phyloP scores from a whole-genome alignment of 306 rosid species.

The Astragalus glycyphyllos region DNA sequence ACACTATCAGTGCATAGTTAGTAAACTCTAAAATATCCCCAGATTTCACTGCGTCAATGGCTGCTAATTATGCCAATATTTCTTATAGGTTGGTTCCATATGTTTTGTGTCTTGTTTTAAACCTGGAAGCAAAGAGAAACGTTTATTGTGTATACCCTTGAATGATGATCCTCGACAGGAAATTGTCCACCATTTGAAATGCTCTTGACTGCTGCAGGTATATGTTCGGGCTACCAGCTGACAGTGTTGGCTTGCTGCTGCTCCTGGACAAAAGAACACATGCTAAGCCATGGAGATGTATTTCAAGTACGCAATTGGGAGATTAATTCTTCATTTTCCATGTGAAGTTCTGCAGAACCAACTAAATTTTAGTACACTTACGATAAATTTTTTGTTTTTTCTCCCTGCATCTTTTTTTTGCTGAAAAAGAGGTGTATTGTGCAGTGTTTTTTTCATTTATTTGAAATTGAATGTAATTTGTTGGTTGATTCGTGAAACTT shows the following conservation, averaged over 20 bases:
- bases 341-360: constrained; percentile 42
- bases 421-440: constrained; percentile 55
- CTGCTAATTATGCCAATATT: constrained; percentile 22
- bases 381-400: constrained; percentile 32
- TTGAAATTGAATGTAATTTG: constrained; percentile 57
- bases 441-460: constrained; percentile 57
- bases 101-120: constrained; percentile 14
- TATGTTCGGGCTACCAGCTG: constrained; percentile 65
- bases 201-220: constrained; percentile 61
- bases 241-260: constrained; percentile 71
- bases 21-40: neutral
- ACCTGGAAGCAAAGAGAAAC: neutral
- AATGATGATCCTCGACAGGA: constrained; percentile 13
- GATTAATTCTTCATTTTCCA: constrained; percentile 40
- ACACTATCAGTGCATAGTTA: too few relatives aligned
- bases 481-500: constrained; percentile 54
- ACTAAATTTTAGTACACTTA: constrained; percentile 42
- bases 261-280: constrained; percentile 72
- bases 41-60: neutral
- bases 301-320: constrained; percentile 75
- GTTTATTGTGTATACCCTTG: neutral
- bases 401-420: constrained; percentile 46
- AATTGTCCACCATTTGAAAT: constrained; percentile 36
- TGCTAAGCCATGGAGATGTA: constrained; percentile 74
- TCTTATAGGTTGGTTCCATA: constrained; percentile 1